These are phyloP conservation scores for Arabidopsis lyrata DNA, from an alignment of 441 rosid species.

Conservation along the genomic window DNA sequence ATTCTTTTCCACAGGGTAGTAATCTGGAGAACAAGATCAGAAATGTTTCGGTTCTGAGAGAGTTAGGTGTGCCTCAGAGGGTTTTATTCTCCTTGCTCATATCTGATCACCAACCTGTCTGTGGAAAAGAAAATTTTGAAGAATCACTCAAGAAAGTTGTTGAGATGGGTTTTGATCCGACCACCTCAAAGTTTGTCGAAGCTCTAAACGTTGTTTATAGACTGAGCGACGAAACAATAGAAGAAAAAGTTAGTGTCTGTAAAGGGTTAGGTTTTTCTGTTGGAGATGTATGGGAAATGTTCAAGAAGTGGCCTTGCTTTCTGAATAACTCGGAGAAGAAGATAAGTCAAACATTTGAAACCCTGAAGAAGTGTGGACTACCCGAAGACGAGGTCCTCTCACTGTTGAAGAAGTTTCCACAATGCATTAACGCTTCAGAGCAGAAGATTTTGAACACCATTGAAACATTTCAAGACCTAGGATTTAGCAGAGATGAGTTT, in stretches of 20 bases:
- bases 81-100: background rate
- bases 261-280: conserved; percentile 4
- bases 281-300: background rate
- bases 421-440: background rate
- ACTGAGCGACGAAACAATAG: background rate
- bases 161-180: conserved; percentile 25
- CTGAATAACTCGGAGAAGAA: conserved; percentile 2
- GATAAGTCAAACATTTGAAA: background rate
- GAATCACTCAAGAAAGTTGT: conserved; percentile 24
- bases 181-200: background rate
- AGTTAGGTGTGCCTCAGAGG: conserved; percentile 38
- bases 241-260: background rate
- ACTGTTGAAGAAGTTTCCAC: background rate
- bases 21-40: conserved; percentile 15
- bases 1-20: background rate
- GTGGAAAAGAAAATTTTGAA: conserved; percentile 15
- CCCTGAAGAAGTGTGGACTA: background rate
- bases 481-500: conserved; percentile 17
- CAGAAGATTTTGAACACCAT: conserved; percentile 3
- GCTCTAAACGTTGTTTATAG: background rate
- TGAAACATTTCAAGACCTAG: conserved; percentile 3
- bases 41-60: conserved; percentile 34
- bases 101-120: background rate
- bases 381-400: background rate
- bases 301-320: background rate